Evolutionary conservation across 768 basidiomycete genomes (phyloP).

Genomic region (Cystofilobasidium capitatum): DNA sequence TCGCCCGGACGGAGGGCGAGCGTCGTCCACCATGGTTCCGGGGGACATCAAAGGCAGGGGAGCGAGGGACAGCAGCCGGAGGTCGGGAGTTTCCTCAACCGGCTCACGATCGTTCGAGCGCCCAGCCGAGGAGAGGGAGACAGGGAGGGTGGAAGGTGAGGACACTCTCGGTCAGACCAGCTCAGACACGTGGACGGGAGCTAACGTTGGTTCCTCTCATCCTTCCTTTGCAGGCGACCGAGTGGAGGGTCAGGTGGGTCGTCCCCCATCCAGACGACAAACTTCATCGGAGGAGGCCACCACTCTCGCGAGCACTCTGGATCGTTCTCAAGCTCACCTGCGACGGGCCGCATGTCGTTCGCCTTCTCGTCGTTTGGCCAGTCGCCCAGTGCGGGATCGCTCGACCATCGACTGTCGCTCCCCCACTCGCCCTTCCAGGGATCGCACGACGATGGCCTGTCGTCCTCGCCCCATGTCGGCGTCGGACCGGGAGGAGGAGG

Average conservation of each 20-base stretch:
- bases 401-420: background rate
- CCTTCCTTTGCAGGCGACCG: background rate
- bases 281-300: background rate
- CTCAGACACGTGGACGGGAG: too few relatives aligned
- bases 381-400: background rate
- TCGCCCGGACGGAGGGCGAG: conserved; percentile 16
- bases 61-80: background rate
- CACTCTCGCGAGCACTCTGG: conserved; percentile 2
- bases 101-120: conserved; percentile 25
- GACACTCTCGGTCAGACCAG: background rate
- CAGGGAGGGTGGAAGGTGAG: background rate
- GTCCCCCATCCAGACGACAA: background rate
- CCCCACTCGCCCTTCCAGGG: background rate
- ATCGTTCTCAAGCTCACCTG: background rate
- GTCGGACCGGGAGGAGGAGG: background rate
- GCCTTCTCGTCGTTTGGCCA: conserved; percentile 13
- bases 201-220: too few relatives aligned
- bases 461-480: background rate
- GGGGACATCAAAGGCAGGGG: background rate
- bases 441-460: background rate
- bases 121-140: conserved; percentile 1
- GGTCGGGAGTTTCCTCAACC: conserved; percentile 5
- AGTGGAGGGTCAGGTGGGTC: background rate
- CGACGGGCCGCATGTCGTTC: conserved; percentile 5
- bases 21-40: conserved; percentile 17